Evolutionary conservation across 2,329 filamentous ascomycete genomes (phyloP).

Genomic region (Neurospora sp.): DNA sequence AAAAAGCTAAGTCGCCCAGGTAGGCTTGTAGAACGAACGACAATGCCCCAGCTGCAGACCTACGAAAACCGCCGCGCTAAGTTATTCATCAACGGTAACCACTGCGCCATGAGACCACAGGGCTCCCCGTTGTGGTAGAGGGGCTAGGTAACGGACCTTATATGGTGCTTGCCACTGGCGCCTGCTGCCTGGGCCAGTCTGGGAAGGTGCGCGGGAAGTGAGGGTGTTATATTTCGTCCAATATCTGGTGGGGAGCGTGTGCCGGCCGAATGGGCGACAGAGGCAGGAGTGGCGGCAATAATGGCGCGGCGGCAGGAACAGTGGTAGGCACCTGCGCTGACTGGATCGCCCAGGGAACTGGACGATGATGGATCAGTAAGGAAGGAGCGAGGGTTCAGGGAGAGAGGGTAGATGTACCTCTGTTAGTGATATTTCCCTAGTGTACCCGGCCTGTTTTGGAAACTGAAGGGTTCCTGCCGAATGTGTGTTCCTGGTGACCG

Average conservation of each 20-base stretch:
- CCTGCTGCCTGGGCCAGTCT: background rate
- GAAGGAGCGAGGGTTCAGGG: background rate
- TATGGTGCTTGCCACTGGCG: background rate
- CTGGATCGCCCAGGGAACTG: background rate
- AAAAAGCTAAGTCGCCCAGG: background rate
- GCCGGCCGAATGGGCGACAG: background rate
- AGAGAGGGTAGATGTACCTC: background rate
- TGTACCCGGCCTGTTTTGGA: too few species aligned
- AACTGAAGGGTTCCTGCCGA: too few species aligned
- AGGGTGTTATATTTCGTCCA: background rate
- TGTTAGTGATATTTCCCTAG: background rate
- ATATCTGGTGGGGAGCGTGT: background rate
- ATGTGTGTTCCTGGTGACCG: too few species aligned
- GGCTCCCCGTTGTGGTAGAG: background rate
- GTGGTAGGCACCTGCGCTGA: background rate
- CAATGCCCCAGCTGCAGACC: background rate
- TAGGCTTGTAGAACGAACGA: background rate
- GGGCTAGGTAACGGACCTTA: background rate
- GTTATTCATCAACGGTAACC: too few species aligned
- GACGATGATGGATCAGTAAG: background rate
- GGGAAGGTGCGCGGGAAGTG: background rate
- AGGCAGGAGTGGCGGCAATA: background rate
- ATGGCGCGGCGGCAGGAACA: background rate
- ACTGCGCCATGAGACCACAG: background rate
- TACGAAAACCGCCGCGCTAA: background rate